A percentile compares a stretch with the other conserved stretches of the same genome.
These are phyloP conservation scores for Penicilliopsis zonata DNA, from an alignment of 495 filamentous ascomycete genomes.

Conservation along the genomic window DNA sequence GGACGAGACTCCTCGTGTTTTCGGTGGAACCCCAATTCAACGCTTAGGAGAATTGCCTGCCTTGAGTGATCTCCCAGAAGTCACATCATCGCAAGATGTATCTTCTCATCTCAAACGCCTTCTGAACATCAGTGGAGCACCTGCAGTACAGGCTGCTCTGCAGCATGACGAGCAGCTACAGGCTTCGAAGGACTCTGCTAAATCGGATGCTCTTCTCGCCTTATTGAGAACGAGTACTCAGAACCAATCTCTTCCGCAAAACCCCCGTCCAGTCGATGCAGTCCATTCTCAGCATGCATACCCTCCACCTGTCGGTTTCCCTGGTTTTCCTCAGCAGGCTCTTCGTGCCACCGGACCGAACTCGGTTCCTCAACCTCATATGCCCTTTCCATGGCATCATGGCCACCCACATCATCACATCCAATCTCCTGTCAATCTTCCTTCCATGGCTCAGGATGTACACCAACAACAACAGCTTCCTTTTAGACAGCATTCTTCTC, in stretches of 20 bases:
- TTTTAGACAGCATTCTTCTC: not conserved
- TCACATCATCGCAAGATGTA: conserved; percentile 32
- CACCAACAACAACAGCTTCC: too few relatives aligned
- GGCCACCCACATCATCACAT: conserved; percentile 2
- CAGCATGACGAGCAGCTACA: conserved; percentile 5
- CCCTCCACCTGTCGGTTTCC: conserved; percentile 24
- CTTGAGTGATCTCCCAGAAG: conserved; percentile 31
- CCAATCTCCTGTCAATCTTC: not conserved
- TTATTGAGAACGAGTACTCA: conserved; percentile 41
- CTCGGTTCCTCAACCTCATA: conserved; percentile 9
- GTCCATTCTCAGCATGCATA: conserved; percentile 30
- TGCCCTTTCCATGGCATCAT: conserved; percentile 12
- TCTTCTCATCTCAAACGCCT: conserved; percentile 51
- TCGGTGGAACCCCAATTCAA: conserved; percentile 8
- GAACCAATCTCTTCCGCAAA: conserved; percentile 25
- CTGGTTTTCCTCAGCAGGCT: conserved; percentile 24
- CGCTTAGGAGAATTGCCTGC: conserved; percentile 10
- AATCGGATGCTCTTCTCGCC: conserved; percentile 44
- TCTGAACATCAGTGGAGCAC: conserved; percentile 43
- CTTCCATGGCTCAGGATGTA: conserved; percentile 1
- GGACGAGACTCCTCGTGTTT: conserved; percentile 17
- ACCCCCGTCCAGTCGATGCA: conserved; percentile 20
- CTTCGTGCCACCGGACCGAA: conserved; percentile 9
- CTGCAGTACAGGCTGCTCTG: conserved; percentile 5
- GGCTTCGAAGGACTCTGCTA: conserved; percentile 15